Base-by-base conservation (phyloP, 306 rosid genomes). In the Arachis stenosperma region DNA sequence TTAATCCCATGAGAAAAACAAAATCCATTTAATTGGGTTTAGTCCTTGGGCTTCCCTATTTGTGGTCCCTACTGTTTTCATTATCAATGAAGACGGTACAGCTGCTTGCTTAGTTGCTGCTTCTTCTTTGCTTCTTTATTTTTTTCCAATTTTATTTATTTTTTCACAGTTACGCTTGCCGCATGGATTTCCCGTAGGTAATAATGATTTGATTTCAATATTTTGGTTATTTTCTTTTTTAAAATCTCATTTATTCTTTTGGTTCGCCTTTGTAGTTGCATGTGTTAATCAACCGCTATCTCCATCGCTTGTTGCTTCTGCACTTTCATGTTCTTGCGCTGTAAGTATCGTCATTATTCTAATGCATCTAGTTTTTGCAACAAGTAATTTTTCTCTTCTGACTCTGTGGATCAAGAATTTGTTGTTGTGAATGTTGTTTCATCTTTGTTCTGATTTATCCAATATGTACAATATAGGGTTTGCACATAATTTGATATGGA, bases 381-480 rank as follows among this genome's bases (percentile, higher is more conserved):
- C 0, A 33, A 33, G 1, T 33, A 33, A 33, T 33, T 33, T 2
- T 33, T 33, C 36, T 33, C 36, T 33, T 33, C 36, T 33, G 3
- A 33, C 36, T 33, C 3, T 33, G 36, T 33, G 2, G 36, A 33
- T 33, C 36, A 33, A 33, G 36, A 33, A 33, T 33, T 33, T 33
- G 36, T 33, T 33, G 2, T 33, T 51, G 2, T 56, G 61, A 56
- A 22, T 56, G 61, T 9, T 56, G n/a, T 39, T 52, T 53, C 50
- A 52, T 37, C 22, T 7, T 52, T 69, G 61, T 14, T 41, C 61
- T 69, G 17, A 53, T 37, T 22, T 68, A 68, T 37, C 17, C 12
- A 53, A 7, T 33, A 14, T 51, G 39, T 50, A 50, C 2, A 14
- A 36, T 68, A 15, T 55, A 53, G 40, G 51, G 12, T 46, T 46